Conservation (phyloP, 306 rosid genomes). For the Medicago lupulina region DNA sequence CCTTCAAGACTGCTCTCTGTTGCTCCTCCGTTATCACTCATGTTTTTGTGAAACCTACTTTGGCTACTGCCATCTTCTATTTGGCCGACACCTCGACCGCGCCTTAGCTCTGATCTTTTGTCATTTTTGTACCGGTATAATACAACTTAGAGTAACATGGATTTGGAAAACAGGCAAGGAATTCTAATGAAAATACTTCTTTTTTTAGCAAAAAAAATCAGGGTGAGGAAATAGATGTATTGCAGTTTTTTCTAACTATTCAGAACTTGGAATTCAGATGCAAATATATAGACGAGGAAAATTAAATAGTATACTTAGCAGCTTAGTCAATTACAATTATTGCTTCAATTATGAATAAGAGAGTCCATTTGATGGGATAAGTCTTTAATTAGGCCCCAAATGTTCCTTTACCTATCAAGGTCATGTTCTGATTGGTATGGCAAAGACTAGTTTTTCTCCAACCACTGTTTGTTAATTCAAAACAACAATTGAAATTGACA, state of each 20-base stretch:
- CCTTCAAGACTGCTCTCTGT: neutral
- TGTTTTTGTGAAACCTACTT: neutral
- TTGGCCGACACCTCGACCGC: neutral
- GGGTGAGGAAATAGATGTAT: neutral
- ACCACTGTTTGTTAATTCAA: slow-evolving; percentile 9
- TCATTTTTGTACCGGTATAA: neutral
- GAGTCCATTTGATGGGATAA: neutral
- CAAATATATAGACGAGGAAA: neutral
- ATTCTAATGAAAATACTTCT: slow-evolving; percentile 13
- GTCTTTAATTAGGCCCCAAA: slow-evolving; percentile 17
- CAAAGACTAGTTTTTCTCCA: slow-evolving; percentile 11
- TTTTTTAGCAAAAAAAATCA: neutral
- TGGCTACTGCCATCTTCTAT: neutral
- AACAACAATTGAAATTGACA: slow-evolving; percentile 46
- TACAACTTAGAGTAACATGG: neutral
- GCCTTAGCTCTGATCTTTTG: neutral
- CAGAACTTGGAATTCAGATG: slow-evolving; percentile 4
- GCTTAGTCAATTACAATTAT: slow-evolving; percentile 14
- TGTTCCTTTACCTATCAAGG: slow-evolving; percentile 26
- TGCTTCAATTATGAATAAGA: slow-evolving; percentile 36
- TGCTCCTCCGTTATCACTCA: neutral
- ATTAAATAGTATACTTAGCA: neutral
- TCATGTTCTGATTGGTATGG: slow-evolving; percentile 21
- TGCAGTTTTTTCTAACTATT: neutral
- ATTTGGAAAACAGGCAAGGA: slow-evolving; percentile 12